A percentile compares a stretch with the other conserved stretches of the same genome.
These are phyloP conservation scores for Cladosporium sp. DNA, from an alignment of 2,329 filamentous ascomycete species.

Conservation along the genomic window DNA sequence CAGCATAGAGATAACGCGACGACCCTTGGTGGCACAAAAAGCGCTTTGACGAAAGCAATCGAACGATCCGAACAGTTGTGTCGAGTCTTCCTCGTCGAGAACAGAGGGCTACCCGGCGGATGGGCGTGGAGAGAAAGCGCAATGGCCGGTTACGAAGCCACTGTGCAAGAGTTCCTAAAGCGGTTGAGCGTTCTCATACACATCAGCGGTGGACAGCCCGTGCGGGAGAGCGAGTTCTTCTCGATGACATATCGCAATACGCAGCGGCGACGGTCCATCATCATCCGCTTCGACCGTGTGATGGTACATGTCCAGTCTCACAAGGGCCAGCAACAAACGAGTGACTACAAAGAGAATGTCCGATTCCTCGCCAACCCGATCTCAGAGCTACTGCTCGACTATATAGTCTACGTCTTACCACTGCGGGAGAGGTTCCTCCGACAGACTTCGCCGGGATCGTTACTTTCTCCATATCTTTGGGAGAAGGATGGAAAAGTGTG, in stretches of 20 bases:
- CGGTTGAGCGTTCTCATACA: constrained; percentile 6
- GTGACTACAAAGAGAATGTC: constrained; percentile 15
- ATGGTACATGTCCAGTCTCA: constrained; percentile 13
- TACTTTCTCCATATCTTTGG: constrained; percentile 14
- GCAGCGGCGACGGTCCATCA: constrained; percentile 8
- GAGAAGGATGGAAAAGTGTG: constrained; percentile 15
- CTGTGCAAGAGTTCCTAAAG: constrained; percentile 13
- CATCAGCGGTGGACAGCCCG: constrained; percentile 8
- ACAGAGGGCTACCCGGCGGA: neutral
- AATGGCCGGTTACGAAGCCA: constrained; percentile 7
- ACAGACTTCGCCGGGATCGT: neutral
- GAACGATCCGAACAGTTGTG: neutral
- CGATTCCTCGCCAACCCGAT: constrained; percentile 14
- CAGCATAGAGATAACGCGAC: constrained; percentile 6
- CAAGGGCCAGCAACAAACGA: constrained; percentile 14
- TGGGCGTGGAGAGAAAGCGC: neutral
- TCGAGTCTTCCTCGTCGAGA: neutral
- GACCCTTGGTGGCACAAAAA: neutral
- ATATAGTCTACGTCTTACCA: constrained; percentile 14
- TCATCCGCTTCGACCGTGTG: constrained; percentile 10
- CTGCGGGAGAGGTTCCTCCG: constrained; percentile 15
- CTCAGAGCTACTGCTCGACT: constrained; percentile 14
- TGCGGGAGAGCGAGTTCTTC: constrained; percentile 15
- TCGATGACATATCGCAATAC: constrained; percentile 12
- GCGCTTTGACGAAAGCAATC: neutral